These are phyloP conservation scores for Cystobasidium tubakii DNA, from an alignment of 768 basidiomycete species.

Conservation along the genomic window DNA sequence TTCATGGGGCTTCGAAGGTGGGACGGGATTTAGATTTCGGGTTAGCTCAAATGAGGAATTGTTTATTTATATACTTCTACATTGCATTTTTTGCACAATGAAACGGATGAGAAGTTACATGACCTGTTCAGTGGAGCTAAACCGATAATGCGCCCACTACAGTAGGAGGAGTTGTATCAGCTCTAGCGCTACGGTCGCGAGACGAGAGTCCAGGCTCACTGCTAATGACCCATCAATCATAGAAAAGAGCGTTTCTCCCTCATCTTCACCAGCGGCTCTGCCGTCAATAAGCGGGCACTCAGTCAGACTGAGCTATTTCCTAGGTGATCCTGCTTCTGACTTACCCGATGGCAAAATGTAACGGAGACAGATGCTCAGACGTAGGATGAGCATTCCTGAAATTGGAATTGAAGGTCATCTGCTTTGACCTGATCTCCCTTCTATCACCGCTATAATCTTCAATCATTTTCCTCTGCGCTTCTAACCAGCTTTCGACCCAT, in stretches of 20 bases:
- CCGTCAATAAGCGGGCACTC: not conserved
- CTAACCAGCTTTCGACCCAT: slow-evolving; percentile 1
- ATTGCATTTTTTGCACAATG: too few relatives aligned
- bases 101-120: too few relatives aligned
- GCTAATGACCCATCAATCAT: slow-evolving; percentile 28
- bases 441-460: slow-evolving; percentile 20
- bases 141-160: slow-evolving; percentile 35
- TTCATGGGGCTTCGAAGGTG: too few relatives aligned
- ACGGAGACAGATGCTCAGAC: not conserved
- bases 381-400: slow-evolving; percentile 32
- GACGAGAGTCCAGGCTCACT: not conserved
- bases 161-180: not conserved
- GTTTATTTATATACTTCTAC: too few relatives aligned
- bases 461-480: not conserved
- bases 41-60: too few relatives aligned
- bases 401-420: slow-evolving; percentile 11
- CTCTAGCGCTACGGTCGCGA: not conserved
- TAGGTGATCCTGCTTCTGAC: not conserved
- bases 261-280: slow-evolving; percentile 30
- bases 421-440: slow-evolving; percentile 1
- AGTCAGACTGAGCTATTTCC: too few relatives aligned
- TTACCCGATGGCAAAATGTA: slow-evolving; percentile 27
- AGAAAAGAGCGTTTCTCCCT: slow-evolving; percentile 14
- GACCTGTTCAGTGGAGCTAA: slow-evolving; percentile 18
- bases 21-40: too few relatives aligned